Evolutionary conservation across 208 protist genomes (phyloP).

Genomic region (Leishmania guyanensis): DNA sequence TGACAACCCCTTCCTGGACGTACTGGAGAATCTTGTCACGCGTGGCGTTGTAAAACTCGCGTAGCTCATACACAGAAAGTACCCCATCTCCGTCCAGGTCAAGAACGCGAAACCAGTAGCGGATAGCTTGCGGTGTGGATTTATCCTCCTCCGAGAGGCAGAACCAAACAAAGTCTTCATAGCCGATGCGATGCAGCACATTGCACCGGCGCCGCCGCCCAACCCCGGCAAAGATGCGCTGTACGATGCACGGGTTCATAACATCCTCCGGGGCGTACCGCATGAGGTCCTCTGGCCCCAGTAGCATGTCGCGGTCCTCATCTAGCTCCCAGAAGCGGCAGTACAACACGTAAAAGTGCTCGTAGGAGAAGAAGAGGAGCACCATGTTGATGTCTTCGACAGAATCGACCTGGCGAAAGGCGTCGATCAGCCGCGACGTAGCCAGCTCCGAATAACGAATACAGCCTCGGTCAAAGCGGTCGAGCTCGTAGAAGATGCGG

Average conservation of each 20-base stretch:
- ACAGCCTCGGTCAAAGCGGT: conserved; percentile 74
- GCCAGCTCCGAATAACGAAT: conserved; percentile 86
- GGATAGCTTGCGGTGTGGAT: conserved; percentile 80
- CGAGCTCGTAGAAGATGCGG: conserved; percentile 96
- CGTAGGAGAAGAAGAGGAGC: conserved; percentile 97
- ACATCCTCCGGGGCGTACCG: conserved; percentile 82
- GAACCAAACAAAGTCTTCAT: conserved; percentile 97
- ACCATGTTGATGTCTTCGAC: conserved; percentile 91
- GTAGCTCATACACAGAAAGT: conserved; percentile 93
- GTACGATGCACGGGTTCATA: conserved; percentile 82
- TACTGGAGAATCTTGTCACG: conserved; percentile 71
- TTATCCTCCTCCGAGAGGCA: conserved; percentile 97
- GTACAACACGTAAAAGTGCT: conserved; percentile 99
- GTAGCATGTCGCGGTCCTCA: conserved; percentile 92
- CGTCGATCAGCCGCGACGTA: conserved; percentile 74
- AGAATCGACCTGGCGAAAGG: conserved; percentile 81
- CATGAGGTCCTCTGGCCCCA: conserved; percentile 87
- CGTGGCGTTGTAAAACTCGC: conserved; percentile 93
- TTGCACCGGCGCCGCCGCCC: conserved; percentile 47
- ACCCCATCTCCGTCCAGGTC: conserved; percentile 96
- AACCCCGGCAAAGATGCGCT: conserved; percentile 76
- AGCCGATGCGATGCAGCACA: conserved; percentile 74
- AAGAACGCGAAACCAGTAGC: conserved; percentile 96
- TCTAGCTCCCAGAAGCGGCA: conserved; percentile 99
- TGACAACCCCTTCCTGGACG: conserved; percentile 63